Percentiles rank a stretch among this genome's conserved stretches.
These are phyloP conservation scores for Zygotorulaspora mrakii DNA, from an alignment of 1,139 yeast genomes.

Conservation along the genomic window DNA sequence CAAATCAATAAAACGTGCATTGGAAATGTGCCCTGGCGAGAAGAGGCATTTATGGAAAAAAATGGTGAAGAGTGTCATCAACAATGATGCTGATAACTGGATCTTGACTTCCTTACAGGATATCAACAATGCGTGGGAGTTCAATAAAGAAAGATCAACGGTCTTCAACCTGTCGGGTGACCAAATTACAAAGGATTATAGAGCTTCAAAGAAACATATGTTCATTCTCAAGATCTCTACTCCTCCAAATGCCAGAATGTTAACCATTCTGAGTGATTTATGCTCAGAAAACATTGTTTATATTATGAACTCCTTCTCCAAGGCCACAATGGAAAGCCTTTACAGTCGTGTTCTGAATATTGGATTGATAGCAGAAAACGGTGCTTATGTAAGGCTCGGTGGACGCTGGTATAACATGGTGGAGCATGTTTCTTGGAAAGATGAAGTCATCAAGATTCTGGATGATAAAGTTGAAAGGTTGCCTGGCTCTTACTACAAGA, in stretches of 20 bases:
- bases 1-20: slow-evolving; percentile 54
- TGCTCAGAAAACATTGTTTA: slow-evolving; percentile 62
- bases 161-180: slow-evolving; percentile 42
- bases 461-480: slow-evolving; percentile 70
- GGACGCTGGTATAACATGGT: slow-evolving; percentile 63
- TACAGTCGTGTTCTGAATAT: slow-evolving; percentile 65
- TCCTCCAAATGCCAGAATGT: slow-evolving; percentile 48
- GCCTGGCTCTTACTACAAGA: slow-evolving; percentile 71
- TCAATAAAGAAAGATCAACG: slow-evolving; percentile 45
- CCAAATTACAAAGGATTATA: slow-evolving; percentile 39
- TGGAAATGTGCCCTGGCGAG: slow-evolving; percentile 61
- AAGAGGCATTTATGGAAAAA: slow-evolving; percentile 58
- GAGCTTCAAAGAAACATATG: slow-evolving; percentile 42
- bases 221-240: slow-evolving; percentile 53
- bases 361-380: slow-evolving; percentile 88
- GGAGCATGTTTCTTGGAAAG: slow-evolving; percentile 46
- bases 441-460: slow-evolving; percentile 64
- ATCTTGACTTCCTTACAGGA: slow-evolving; percentile 53
- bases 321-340: slow-evolving; percentile 60
- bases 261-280: slow-evolving; percentile 48
- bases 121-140: slow-evolving; percentile 59
- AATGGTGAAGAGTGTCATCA: slow-evolving; percentile 54
- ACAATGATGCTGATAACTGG: slow-evolving; percentile 77
- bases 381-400: slow-evolving; percentile 59
- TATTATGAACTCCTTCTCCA: slow-evolving; percentile 61